Conservation (phyloP, 2,329 filamentous ascomycete species). For the Uncinocarpus reesii region DNA sequence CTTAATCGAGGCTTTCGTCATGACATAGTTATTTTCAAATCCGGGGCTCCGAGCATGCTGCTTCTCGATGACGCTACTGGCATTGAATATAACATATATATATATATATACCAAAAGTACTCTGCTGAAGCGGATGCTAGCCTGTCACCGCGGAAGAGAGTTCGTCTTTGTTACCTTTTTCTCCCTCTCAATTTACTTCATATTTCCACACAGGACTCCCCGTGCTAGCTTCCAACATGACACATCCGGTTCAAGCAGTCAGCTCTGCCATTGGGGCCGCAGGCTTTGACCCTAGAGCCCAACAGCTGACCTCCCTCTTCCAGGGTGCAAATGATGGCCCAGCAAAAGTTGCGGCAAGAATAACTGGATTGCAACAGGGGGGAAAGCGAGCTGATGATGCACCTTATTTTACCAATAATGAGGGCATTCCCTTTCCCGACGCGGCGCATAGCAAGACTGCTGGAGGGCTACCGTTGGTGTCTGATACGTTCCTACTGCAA, state of each 20-base stretch:
- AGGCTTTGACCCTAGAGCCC: slow-evolving; percentile 31
- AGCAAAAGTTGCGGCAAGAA: slow-evolving; percentile 43
- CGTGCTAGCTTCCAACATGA: too few species aligned
- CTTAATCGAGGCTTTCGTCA: too few species aligned
- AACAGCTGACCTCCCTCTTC: slow-evolving; percentile 23
- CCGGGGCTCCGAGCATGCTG: too few species aligned
- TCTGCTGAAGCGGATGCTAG: too few species aligned
- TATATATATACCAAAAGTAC: too few species aligned
- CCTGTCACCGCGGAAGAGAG: too few species aligned
- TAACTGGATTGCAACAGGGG: slow-evolving; percentile 38
- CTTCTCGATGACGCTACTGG: too few species aligned
- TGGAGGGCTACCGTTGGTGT: neutral
- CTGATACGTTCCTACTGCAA: slow-evolving; percentile 1
- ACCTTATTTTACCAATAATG: slow-evolving; percentile 47
- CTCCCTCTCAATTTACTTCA: too few species aligned
- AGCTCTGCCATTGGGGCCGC: slow-evolving; percentile 30
- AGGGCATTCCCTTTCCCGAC: slow-evolving; percentile 44
- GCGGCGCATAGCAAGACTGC: slow-evolving; percentile 12
- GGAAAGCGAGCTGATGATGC: slow-evolving; percentile 43
- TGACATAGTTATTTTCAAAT: too few species aligned
- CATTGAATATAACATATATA: too few species aligned
- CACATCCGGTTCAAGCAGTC: slow-evolving; percentile 2
- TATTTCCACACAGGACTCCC: too few species aligned
- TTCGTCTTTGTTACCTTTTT: too few species aligned
- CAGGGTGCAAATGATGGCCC: slow-evolving; percentile 44